These are phyloP conservation scores for Actinidia arguta DNA, from an alignment of 179 eudicot species.

Conservation along the genomic window DNA sequence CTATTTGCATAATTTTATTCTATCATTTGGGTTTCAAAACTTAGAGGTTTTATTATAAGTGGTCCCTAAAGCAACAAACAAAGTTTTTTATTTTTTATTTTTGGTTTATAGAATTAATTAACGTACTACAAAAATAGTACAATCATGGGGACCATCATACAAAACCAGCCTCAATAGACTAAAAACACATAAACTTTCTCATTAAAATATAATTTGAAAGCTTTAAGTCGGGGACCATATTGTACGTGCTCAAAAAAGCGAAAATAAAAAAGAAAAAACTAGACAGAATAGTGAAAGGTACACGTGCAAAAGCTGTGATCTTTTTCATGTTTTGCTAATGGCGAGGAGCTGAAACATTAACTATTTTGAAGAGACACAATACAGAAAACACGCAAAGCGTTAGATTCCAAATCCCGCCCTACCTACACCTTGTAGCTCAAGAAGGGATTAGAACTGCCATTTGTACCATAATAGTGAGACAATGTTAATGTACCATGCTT, in stretches of 20 bases:
- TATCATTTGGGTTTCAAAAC: too few species aligned
- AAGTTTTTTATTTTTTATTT: background rate
- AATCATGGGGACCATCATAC: conserved; percentile 27
- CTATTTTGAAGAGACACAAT: background rate
- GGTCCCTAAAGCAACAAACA: conserved; percentile 11
- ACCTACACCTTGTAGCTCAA: conserved; percentile 13
- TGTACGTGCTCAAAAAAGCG: conserved; percentile 16
- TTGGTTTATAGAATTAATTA: background rate
- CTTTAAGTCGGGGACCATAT: conserved; percentile 23
- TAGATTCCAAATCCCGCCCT: conserved; percentile 12
- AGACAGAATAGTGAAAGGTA: background rate
- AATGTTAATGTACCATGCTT: background rate
- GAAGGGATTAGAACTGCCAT: background rate
- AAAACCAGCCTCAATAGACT: background rate
- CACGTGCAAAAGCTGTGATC: background rate
- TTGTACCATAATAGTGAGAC: too few species aligned
- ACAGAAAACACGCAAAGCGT: background rate
- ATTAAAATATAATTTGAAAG: background rate
- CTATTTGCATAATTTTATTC: too few species aligned
- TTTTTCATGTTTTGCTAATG: conserved; percentile 17
- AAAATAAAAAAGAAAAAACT: background rate
- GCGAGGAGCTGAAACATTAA: too few species aligned
- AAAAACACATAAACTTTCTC: conserved; percentile 2
- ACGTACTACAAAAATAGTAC: background rate
- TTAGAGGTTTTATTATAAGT: background rate